Base-by-base conservation (phyloP, 495 filamentous ascomycete genomes). In the Massariosphaeria phaeospora region DNA sequence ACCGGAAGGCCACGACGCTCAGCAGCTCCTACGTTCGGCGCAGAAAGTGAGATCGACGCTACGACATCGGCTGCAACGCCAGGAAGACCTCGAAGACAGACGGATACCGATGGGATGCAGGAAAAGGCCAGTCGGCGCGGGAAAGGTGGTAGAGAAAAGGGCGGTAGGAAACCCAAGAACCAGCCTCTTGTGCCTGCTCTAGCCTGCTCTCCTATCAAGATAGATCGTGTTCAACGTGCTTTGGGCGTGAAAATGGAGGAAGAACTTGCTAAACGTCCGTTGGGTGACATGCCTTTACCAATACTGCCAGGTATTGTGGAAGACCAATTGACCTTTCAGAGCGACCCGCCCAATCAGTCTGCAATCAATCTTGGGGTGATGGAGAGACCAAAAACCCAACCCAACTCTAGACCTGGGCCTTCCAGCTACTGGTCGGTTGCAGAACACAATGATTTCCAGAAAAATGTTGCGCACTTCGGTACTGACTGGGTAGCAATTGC, bases 381-480 rank as follows among this genome's bases (percentile, higher is more conserved):
- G 13, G 63, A 66, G 21, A 41, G 61, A 34, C 54, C 57, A 27
- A 55, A 26, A 45, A 11, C 51, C 21, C 41, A 52, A 12, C 13
- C 57, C 13, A 48, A 47, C 18, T 13, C 23, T 18, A 50, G 61
- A 50, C 77, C 53, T 61, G 76, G 59, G 36, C 70, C 89, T 6
- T 95, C 89, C 1, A 96, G 93, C 66, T 98, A 98, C 69, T 98
- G 93, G 93, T 96, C 91, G 57, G 93, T 97, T 23, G 84, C 86
- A 1, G 93, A 98, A 67, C 79, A 85, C 26, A 82, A 74, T 20
- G 88, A 96, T 66, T 97, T 98, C 65, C 82, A 83, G 0, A 76
- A 75, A 23, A 71, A 91, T 45, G 73, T 97, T 36, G 80, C 74
- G 40, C 80, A 91, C 50, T 97, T 88, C 75, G 93, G 93, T 43